Evolutionary conservation across 352 stramenopile genomes (phyloP), one percentile per base, ranked within the genome.

Genomic region (Phytopythium oedochilum): DNA sequence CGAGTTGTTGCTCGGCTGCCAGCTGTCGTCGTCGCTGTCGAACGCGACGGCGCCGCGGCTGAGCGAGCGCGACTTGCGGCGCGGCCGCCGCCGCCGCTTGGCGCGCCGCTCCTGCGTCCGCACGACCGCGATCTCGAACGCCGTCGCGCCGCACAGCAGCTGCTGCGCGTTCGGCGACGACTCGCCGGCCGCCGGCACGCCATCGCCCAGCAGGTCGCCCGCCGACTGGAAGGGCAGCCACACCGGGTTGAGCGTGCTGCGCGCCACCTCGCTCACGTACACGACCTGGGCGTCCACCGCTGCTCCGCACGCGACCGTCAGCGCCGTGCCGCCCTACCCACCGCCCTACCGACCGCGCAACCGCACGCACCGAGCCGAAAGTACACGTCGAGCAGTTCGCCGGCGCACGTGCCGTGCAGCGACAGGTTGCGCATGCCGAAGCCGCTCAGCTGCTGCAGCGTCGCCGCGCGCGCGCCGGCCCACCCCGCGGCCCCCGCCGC

Each of bases 381-480:
- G 64, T 87, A 92, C 17, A 92, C 73, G 55, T 82, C 76, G 53
- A 92, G 69, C 47, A 92, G 68, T 26, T 43, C 53, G 53, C 77
- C 75, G 32, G 59, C 61, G 55, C 49, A 53, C 3, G 68, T 73
- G 50, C 78, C 77, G 17, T 71, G 55, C 20, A 85, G 60, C n/a
- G 79, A 72, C 28, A 92, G 48, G 60, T 90, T 92, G 59, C 82
- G 82, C 82, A 92, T 86, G 54, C 77, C 75, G 54, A 92, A 88
- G 52, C 73, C 71, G 22, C 65, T 82, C 52, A 92, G 75, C 61
- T 92, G 82, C 72, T 88, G 75, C 18, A 92, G 63, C 29, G 82
- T 88, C 7, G 49, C 49, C 32, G 60, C 68, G 40, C 69, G 69
- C 11, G 55, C 53, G 28, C 43, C 42, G 22, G 34, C 40, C 43